Evolutionary conservation across 106 monocot species (phyloP).

Genomic region (Triglochin maritima): DNA sequence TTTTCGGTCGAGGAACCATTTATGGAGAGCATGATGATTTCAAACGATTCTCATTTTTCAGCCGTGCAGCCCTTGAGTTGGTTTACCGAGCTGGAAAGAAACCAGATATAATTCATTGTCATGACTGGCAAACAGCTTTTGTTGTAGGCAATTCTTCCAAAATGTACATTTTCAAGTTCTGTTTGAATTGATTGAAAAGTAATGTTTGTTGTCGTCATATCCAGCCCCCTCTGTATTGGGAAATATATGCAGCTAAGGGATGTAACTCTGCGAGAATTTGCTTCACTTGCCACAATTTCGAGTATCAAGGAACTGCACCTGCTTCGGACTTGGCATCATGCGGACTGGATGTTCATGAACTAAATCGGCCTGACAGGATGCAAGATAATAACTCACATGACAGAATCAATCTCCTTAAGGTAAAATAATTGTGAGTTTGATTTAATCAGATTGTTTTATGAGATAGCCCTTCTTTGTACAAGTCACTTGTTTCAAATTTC

Average conservation of each 20-base stretch:
- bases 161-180: neutral
- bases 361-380: constrained; percentile 77
- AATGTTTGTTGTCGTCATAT: neutral
- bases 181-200: neutral
- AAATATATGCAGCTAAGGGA: constrained; percentile 55
- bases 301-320: constrained; percentile 70
- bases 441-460: neutral
- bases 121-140: constrained; percentile 97
- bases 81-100: constrained; percentile 64
- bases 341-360: constrained; percentile 67
- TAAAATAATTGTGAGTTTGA: constrained; percentile 13
- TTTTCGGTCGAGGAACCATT: constrained; percentile 59
- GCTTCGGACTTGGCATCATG: constrained; percentile 76
- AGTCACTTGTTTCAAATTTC: neutral
- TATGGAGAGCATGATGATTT: constrained; percentile 95
- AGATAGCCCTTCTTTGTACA: neutral
- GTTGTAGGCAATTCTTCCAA: constrained; percentile 37
- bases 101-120: constrained; percentile 95
- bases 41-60: constrained; percentile 83
- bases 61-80: constrained; percentile 84
- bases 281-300: constrained; percentile 96
- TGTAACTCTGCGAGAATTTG: constrained; percentile 90
- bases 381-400: constrained; percentile 72
- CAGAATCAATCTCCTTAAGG: constrained; percentile 78
- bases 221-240: constrained; percentile 96